Conservation (phyloP, 768 basidiomycete species). For the Mycena capillaripes region DNA sequence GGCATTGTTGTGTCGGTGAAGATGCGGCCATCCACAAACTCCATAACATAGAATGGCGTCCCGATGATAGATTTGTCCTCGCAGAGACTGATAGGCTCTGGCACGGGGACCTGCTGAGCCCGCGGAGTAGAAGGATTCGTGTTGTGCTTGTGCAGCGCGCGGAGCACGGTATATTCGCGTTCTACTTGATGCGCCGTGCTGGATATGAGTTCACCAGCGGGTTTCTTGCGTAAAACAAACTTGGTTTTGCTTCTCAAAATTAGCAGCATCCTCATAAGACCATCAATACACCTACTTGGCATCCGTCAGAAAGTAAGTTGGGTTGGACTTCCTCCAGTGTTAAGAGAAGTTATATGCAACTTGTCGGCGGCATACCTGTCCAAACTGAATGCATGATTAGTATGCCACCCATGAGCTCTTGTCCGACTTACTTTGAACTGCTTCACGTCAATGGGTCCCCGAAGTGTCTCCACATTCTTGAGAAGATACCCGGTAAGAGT, state of each 20-base stretch:
- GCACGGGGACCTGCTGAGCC: slow-evolving; percentile 80
- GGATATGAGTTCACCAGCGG: slow-evolving; percentile 88
- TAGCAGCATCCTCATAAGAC: neutral
- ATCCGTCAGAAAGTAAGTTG: slow-evolving; percentile 94
- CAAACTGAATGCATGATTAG: slow-evolving; percentile 67
- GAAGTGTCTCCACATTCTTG: slow-evolving; percentile 66
- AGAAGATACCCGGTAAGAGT: slow-evolving; percentile 78
- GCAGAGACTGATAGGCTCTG: slow-evolving; percentile 87
- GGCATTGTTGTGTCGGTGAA: slow-evolving; percentile 90
- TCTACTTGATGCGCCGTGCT: slow-evolving; percentile 96
- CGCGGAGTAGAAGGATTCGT: slow-evolving; percentile 62
- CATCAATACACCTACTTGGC: slow-evolving; percentile 63
- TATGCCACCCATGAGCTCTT: neutral
- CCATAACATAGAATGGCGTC: slow-evolving; percentile 96
- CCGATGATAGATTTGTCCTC: slow-evolving; percentile 84
- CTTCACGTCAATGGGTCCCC: slow-evolving; percentile 80
- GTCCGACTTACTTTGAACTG: slow-evolving; percentile 69
- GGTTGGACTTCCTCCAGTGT: slow-evolving; percentile 78
- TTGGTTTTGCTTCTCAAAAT: slow-evolving; percentile 59
- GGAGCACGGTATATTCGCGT: slow-evolving; percentile 88
- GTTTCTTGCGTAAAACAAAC: slow-evolving; percentile 94
- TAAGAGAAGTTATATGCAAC: slow-evolving; percentile 5
- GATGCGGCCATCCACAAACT: slow-evolving; percentile 93
- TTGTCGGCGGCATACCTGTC: slow-evolving; percentile 79
- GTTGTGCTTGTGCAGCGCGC: slow-evolving; percentile 85